Base-by-base conservation (phyloP, 2,329 filamentous ascomycete genomes). In the Calonectria multiphialidica region DNA sequence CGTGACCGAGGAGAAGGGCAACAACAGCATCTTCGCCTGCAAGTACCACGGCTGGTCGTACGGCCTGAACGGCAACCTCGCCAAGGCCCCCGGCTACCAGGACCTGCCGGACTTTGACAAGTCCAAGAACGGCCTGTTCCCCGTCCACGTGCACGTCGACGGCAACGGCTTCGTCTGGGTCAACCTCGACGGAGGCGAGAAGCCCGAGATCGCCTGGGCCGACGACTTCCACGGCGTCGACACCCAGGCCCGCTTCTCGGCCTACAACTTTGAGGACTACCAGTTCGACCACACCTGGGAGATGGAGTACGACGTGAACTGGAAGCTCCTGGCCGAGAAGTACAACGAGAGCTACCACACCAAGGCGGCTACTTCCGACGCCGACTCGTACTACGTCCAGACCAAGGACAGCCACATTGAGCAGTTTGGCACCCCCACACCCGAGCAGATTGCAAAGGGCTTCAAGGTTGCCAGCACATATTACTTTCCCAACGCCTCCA, bases 291-390 rank as follows among this genome's bases (percentile, higher is more conserved):
- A 91, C 78, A 81, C 82, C 37, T 91, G 88, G 88, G 86, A 90
- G 75, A 87, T 90, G 86, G 86, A 89, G 61, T 87, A 87, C 0
- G 85, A 87, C 37, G 90, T 87, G 79, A 91, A 91, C 83, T 91
- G 90, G 90, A 91, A 91, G 82, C 87, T 88, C 28, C 80, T 90
- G 37, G 87, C 87, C 16, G 90, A 92, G 78, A 92, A 92, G 83
- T 93, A 91, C 84, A 93, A 93, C 79, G 90, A 91, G 79, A 92
- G 90, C 79, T 93, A 92, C 76, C 90, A 92, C 83, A 92, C 90
- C 83, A 87, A 87, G 63, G 88, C 87, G 1, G 83, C 85, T 49
- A 84, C 92, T n/a, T 86, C 90, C 53, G 88, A 92, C 71, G 85
- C 92, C 45, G 86, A 87, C 70, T 87, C 87, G 4, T 92, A 91